Conservation (phyloP, 2,329 filamentous ascomycete species). For the Nannizzia gypsea region DNA sequence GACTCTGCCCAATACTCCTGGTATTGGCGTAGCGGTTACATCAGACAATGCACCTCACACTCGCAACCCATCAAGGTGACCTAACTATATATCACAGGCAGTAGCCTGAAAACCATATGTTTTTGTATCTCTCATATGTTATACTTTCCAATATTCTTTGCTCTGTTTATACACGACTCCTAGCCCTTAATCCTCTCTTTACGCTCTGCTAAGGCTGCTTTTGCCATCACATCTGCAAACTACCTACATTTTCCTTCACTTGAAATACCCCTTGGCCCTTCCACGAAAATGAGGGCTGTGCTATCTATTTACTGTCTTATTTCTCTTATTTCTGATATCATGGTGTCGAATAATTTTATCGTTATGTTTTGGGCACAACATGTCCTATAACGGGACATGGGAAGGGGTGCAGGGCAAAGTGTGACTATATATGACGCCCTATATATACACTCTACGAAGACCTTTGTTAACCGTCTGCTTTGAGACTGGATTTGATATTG, state of each 20-base stretch:
- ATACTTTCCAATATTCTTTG: neutral
- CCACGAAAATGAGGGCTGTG: neutral
- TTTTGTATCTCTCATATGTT: neutral
- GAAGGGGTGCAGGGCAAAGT: neutral
- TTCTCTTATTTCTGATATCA: no score
- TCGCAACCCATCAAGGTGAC: neutral
- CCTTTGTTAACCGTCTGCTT: neutral
- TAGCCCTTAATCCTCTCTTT: neutral
- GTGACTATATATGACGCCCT: neutral
- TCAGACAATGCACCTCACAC: neutral
- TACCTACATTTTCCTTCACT: neutral
- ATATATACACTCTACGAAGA: neutral
- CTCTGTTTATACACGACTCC: neutral
- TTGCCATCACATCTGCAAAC: neutral
- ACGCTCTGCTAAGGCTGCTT: neutral
- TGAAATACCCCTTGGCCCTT: constrained; percentile 1
- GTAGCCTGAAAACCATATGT: neutral
- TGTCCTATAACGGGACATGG: neutral
- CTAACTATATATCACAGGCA: neutral
- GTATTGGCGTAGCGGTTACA: neutral
- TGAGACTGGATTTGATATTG: neutral
- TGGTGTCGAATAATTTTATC: neutral
- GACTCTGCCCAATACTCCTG: neutral
- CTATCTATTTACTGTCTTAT: neutral
- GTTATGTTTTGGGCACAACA: neutral